Evolutionary conservation across 176 grass and related monocot genomes (phyloP).

Genomic region (Eleusine coracana): DNA sequence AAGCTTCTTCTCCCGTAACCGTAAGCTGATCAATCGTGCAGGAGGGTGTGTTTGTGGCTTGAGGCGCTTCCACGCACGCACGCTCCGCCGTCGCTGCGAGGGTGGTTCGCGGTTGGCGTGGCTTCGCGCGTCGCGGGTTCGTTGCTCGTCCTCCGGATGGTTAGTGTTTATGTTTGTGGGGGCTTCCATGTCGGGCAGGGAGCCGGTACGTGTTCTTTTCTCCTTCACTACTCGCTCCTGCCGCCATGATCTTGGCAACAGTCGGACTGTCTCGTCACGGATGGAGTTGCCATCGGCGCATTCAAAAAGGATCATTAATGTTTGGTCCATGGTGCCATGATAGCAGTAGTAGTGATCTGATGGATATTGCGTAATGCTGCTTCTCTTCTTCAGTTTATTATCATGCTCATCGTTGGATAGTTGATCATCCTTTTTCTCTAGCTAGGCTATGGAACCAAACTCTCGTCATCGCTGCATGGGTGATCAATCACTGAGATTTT

Average conservation of each 20-base stretch:
- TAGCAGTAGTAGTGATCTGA: background rate
- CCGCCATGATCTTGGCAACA: slow-evolving; percentile 6
- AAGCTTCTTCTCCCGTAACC: background rate
- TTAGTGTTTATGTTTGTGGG: background rate
- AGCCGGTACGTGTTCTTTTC: slow-evolving; percentile 27
- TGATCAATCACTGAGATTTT: background rate
- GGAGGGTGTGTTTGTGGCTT: background rate
- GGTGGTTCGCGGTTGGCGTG: slow-evolving; percentile 38
- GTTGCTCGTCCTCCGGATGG: background rate
- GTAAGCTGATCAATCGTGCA: background rate
- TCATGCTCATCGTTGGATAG: background rate
- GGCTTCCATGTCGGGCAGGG: too few relatives aligned
- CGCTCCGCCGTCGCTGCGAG: slow-evolving; percentile 7
- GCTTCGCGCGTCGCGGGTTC: background rate
- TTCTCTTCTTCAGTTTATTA: background rate
- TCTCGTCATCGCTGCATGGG: background rate
- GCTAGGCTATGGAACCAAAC: background rate
- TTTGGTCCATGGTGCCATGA: background rate
- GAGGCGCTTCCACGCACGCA: background rate
- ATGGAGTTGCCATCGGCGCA: background rate
- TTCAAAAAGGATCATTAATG: slow-evolving; percentile 7
- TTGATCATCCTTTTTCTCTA: background rate
- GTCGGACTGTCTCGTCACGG: background rate
- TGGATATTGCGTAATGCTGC: background rate
- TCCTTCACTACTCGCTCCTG: background rate